A percentile compares a stretch with the other conserved stretches of the same genome.
Evolutionary conservation across 2,329 filamentous ascomycete species (phyloP).

Genomic region (Paecilomyces sp.): DNA sequence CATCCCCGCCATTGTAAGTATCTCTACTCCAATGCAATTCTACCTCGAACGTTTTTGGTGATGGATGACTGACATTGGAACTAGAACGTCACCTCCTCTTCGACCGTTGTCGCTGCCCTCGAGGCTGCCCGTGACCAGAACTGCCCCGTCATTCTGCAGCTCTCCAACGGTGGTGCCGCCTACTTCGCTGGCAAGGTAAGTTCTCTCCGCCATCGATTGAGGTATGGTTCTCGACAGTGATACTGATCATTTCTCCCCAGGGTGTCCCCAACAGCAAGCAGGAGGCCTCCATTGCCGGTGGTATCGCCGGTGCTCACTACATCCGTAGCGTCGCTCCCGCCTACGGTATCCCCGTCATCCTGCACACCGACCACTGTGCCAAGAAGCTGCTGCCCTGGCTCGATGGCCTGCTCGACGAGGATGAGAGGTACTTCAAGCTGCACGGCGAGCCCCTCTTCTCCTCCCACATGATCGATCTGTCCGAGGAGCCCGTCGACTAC

Average conservation of each 20-base stretch:
- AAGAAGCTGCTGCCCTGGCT: slow-evolving; percentile 99
- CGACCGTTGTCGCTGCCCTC: slow-evolving; percentile 75
- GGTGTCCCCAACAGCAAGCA: slow-evolving; percentile 78
- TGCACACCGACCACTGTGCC: slow-evolving; percentile 97
- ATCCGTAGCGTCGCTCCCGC: slow-evolving; percentile 78
- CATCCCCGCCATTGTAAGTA: slow-evolving; percentile 68
- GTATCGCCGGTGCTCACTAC: slow-evolving; percentile 86
- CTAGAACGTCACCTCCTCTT: slow-evolving; percentile 87
- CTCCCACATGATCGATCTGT: slow-evolving; percentile 97
- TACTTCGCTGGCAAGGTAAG: slow-evolving; percentile 81
- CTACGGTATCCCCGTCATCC: slow-evolving; percentile 85
- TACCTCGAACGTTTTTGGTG: background rate
- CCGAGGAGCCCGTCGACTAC: slow-evolving; percentile 80
- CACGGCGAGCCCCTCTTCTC: slow-evolving; percentile 90
- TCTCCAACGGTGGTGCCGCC: slow-evolving; percentile 87
- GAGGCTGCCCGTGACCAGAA: slow-evolving; percentile 93
- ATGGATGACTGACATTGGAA: background rate
- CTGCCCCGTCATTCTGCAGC: slow-evolving; percentile 85
- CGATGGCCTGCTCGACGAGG: slow-evolving; percentile 89
- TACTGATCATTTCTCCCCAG: slow-evolving; percentile 24
- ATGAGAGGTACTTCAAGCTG: slow-evolving; percentile 91
- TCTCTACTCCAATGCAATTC: background rate
- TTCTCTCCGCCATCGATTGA: slow-evolving; percentile 2
- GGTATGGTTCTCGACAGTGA: background rate
- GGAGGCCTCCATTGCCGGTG: slow-evolving; percentile 78